Evolutionary conservation across 768 basidiomycete genomes (phyloP).

Genomic region (Lactifluus volemus): DNA sequence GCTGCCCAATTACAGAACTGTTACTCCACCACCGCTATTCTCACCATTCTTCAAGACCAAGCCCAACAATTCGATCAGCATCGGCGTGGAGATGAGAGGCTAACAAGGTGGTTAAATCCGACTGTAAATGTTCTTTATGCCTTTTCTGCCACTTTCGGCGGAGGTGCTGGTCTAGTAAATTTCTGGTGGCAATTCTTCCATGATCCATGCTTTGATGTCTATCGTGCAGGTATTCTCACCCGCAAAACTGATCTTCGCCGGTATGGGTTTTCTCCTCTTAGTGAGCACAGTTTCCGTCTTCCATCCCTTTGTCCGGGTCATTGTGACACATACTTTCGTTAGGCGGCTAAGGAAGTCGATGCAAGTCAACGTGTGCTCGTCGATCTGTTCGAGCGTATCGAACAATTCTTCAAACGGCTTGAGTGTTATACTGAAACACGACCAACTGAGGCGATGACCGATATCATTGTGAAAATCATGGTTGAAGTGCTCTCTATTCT

Average conservation of each 20-base stretch:
- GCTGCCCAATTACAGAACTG: background rate
- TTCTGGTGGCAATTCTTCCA: too few relatives aligned
- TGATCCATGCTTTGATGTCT: too few relatives aligned
- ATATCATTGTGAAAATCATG: background rate
- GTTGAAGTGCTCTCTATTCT: slow-evolving; percentile 1
- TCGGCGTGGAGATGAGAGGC: too few relatives aligned
- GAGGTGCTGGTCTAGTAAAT: background rate
- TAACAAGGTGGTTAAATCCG: background rate
- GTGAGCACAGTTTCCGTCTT: too few relatives aligned
- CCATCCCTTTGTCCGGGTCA: too few relatives aligned
- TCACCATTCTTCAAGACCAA: background rate
- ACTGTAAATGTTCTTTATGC: background rate
- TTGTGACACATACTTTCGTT: background rate
- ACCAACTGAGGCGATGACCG: background rate
- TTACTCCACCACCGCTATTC: background rate
- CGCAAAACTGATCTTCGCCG: too few relatives aligned
- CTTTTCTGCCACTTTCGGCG: background rate
- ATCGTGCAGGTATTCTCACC: too few relatives aligned
- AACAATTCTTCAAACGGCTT: background rate
- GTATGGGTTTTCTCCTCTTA: too few relatives aligned
- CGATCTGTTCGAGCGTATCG: background rate
- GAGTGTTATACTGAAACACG: background rate
- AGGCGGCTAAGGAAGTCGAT: background rate
- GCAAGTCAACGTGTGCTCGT: background rate
- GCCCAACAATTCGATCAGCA: background rate